Percentiles rank a stretch among this genome's conserved stretches.
Conservation (phyloP, 2,329 filamentous ascomycete genomes). For the Botryosphaeria dothidea region DNA sequence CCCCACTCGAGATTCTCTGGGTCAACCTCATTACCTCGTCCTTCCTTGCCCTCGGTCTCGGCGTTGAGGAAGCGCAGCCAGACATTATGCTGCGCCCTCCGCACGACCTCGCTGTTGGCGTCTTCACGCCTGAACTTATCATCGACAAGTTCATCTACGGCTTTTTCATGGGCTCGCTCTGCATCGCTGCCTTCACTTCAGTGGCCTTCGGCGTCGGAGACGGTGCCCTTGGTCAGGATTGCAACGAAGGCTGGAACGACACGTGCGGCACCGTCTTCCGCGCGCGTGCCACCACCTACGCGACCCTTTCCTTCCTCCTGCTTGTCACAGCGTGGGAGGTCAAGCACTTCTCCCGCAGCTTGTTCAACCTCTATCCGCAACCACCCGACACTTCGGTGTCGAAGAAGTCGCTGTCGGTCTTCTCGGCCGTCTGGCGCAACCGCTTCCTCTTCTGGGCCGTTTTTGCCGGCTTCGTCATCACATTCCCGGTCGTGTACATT, state of each 20-base stretch:
- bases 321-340: constrained; percentile 52
- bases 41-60: constrained; percentile 49
- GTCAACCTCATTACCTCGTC: constrained; percentile 50
- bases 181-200: constrained; percentile 46
- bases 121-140: constrained; percentile 49
- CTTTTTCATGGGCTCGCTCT: constrained; percentile 47
- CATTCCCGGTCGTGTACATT: constrained; percentile 49
- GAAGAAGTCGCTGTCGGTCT: constrained; percentile 35
- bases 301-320: constrained; percentile 45
- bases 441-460: constrained; percentile 48
- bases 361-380: constrained; percentile 49
- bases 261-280: constrained; percentile 46
- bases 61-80: constrained; percentile 47
- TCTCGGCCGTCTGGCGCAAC: constrained; percentile 42
- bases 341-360: constrained; percentile 45
- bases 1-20: constrained; percentile 50
- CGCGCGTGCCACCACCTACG: constrained; percentile 47
- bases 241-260: constrained; percentile 46
- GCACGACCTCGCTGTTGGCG: constrained; percentile 43
- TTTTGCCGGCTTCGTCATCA: constrained; percentile 41
- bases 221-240: constrained; percentile 45
- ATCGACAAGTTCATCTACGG: constrained; percentile 52
- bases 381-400: constrained; percentile 22
- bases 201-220: constrained; percentile 46
- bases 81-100: constrained; percentile 51